Percentiles rank a stretch among this genome's conserved stretches.
Evolutionary conservation across 177 flowering plant genomes (phyloP).

Genomic region (Vitis hybrid): DNA sequence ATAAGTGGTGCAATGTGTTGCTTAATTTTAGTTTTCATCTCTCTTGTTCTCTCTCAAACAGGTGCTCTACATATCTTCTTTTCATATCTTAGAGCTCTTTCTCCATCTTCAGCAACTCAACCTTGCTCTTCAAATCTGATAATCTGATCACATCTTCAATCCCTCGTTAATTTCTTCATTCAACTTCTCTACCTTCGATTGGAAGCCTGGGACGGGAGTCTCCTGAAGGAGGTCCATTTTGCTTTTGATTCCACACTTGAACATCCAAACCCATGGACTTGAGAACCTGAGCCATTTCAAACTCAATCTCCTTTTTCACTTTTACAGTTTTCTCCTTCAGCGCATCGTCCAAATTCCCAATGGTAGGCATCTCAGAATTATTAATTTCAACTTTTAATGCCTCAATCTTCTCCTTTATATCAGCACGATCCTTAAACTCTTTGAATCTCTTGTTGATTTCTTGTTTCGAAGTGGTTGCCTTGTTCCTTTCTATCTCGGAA

Average conservation of each 20-base stretch:
- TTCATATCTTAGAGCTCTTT: too few relatives aligned
- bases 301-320: conserved; percentile 50
- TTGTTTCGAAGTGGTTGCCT: conserved; percentile 33
- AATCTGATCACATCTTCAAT: conserved; percentile 52
- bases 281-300: conserved; percentile 38
- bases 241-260: conserved; percentile 30
- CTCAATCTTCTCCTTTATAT: conserved; percentile 51
- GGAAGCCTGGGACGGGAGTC: conserved; percentile 22
- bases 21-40: too few relatives aligned
- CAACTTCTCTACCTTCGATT: conserved; percentile 38
- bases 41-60: too few relatives aligned
- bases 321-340: conserved; percentile 49
- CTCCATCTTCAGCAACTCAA: conserved; percentile 60
- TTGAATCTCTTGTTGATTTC: conserved; percentile 55
- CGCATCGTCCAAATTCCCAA: conserved; percentile 38
- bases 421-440: conserved; percentile 43
- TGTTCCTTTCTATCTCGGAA: conserved; percentile 60
- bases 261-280: conserved; percentile 50
- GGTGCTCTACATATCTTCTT: too few relatives aligned
- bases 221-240: conserved; percentile 16
- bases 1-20: too few relatives aligned
- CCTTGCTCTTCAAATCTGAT: conserved; percentile 54
- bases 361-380: conserved; percentile 32
- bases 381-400: conserved; percentile 42
- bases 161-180: conserved; percentile 39